Conservation (phyloP, 257 asterid species). For the Hygrophila difformis region DNA sequence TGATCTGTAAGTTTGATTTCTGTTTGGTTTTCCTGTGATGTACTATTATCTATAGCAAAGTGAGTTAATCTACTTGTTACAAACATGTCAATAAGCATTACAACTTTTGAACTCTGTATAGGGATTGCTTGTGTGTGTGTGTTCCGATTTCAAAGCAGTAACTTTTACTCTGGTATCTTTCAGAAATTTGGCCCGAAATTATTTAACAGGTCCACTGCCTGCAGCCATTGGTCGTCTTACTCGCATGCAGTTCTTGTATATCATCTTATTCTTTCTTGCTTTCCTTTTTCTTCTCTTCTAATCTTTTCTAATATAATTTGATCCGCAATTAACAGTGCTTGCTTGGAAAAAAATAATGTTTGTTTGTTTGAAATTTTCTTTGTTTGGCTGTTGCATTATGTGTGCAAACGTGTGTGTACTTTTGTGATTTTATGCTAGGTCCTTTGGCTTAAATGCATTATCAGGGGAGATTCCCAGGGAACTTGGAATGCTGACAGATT, state of each 20-base stretch:
- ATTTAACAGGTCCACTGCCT: conserved; percentile 62
- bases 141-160: not conserved
- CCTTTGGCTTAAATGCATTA: conserved; percentile 47
- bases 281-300: not conserved
- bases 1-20: conserved; percentile 27
- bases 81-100: not conserved
- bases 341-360: not conserved
- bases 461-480: conserved; percentile 70
- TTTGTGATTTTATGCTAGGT: conserved; percentile 26
- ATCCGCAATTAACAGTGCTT: not conserved
- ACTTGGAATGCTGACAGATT: conserved; percentile 59
- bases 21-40: not conserved
- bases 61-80: too few relatives aligned
- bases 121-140: too few relatives aligned
- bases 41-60: not conserved
- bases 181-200: conserved; percentile 53
- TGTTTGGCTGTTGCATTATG: too few relatives aligned
- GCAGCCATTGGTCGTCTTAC: conserved; percentile 45
- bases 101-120: not conserved
- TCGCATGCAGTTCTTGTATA: conserved; percentile 68
- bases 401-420: too few relatives aligned
- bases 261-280: not conserved
- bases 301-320: not conserved
- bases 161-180: conserved; percentile 2
- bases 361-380: too few relatives aligned